Evolutionary conservation across 129 eudicot species (phyloP), one percentile per base, ranked within the genome.

Genomic region (Centrapalus pauciflorus): DNA sequence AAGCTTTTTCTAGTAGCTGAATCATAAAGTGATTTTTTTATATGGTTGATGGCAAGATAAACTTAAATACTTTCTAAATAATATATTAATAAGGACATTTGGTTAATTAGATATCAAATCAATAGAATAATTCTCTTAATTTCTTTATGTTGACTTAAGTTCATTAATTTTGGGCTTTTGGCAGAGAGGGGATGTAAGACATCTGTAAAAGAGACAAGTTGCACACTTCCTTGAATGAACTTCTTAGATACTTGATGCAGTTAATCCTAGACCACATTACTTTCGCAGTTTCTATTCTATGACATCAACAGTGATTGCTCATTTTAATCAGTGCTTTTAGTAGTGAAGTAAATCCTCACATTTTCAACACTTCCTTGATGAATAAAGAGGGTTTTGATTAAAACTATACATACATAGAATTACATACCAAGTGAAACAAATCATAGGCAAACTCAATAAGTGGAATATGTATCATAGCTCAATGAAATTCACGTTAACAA

Each of bases 401-500:
- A 45, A 45, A 45, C 51, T 45, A 45, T 45, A 45, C 51, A 14
- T 66, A 51, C 7, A 8, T 12, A 33, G 25, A 52, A 17, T 67
- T 35, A 23, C 52, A 52, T 13, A 51, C 48, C 8, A 52, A 28
- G 33, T 3, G 24, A 49, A 25, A 30, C n/a, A 26, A 29, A 58
- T 21, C 46, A 28, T 16, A 27, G 57, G 46, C 37, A 68, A 68
- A 38, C 55, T 45, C 51, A 45, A 45, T 45, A 45, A 41, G 41
- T 11, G 23, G 41, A 45, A 24, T 33, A 70, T 45, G 49, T 24
- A 70, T 30, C 49, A 70, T 27, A 8, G 23, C 7, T 23, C n/a
- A 51, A 69, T 55, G 38, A 14, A 55, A 26, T 56, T 29, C 56
- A 57, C 16, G 43, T 19, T 40, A 27, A 70, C 46, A 9, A 70